Conservation (phyloP, 805 yeast genomes). For the Saccharomyces mikatae region DNA sequence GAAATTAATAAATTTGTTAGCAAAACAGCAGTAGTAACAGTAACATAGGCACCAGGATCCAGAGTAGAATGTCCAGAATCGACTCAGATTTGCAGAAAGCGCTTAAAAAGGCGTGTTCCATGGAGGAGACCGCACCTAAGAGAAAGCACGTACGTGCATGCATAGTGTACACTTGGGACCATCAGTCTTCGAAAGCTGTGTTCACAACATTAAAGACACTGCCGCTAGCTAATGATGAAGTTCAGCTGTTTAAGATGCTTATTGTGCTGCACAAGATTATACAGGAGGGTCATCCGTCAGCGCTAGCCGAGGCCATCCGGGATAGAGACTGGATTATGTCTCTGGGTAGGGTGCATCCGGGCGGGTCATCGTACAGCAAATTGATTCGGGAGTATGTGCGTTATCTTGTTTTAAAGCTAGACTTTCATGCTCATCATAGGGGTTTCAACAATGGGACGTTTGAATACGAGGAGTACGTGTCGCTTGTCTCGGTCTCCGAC, state of each 20-base stretch:
- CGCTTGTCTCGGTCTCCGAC: constrained; percentile 78
- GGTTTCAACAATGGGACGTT: constrained; percentile 85
- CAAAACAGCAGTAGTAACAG: neutral
- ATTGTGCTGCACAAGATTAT: constrained; percentile 82
- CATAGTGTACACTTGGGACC: constrained; percentile 95
- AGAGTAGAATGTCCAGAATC: constrained; percentile 20
- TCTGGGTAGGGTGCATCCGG: constrained; percentile 46
- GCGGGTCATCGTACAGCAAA: constrained; percentile 53
- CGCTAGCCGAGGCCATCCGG: constrained; percentile 69
- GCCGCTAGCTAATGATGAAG: constrained; percentile 70
- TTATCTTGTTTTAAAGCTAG: constrained; percentile 62
- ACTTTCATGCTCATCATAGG: constrained; percentile 75
- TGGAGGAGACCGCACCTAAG: constrained; percentile 88
- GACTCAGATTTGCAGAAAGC: constrained; percentile 37
- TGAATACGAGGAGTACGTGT: constrained; percentile 91
- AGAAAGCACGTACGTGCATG: constrained; percentile 94
- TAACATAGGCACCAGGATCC: neutral
- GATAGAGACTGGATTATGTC: constrained; percentile 73
- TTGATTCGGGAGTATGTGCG: constrained; percentile 70
- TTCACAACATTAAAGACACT: constrained; percentile 76
- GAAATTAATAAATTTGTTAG: no score
- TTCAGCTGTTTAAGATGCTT: constrained; percentile 78
- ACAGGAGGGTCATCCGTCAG: constrained; percentile 95
- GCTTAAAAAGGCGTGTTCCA: constrained; percentile 69
- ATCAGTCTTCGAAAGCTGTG: constrained; percentile 70